Conservation (phyloP, 2,329 filamentous ascomycete genomes). For the Diaporthe australafricana region DNA sequence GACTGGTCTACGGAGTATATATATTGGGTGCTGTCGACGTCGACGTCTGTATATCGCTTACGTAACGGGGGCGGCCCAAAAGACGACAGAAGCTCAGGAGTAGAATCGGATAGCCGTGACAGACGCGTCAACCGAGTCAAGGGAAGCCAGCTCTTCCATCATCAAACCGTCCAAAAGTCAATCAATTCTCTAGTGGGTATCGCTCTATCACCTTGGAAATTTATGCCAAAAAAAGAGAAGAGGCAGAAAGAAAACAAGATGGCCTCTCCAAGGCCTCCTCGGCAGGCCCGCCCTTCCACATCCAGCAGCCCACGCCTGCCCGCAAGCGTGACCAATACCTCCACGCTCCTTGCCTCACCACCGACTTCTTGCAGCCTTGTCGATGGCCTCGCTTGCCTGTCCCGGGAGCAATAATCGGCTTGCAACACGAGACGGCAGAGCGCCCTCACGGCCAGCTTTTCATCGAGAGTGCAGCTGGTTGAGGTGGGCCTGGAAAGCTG, state of each 20-base stretch:
- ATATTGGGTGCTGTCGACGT: background rate
- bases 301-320: background rate
- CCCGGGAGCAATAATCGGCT: background rate
- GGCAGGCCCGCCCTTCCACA: background rate
- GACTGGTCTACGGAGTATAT: background rate
- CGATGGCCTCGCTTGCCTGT: background rate
- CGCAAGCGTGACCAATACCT: background rate
- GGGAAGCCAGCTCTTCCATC: background rate
- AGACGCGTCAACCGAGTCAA: background rate
- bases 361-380: background rate
- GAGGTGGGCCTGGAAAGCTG: conserved; percentile 28
- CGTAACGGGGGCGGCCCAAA: background rate
- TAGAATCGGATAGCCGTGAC: background rate
- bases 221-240: background rate
- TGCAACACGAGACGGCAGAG: background rate
- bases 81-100: background rate
- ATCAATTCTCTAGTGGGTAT: conserved; percentile 24
- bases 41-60: background rate
- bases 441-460: background rate
- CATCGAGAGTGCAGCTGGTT: conserved; percentile 25
- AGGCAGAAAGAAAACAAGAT: background rate
- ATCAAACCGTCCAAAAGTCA: background rate
- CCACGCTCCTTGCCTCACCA: background rate
- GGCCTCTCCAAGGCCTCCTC: background rate
- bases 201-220: conserved; percentile 5